Base-by-base conservation (phyloP, 768 basidiomycete genomes). In the Tylopilus intermedius region DNA sequence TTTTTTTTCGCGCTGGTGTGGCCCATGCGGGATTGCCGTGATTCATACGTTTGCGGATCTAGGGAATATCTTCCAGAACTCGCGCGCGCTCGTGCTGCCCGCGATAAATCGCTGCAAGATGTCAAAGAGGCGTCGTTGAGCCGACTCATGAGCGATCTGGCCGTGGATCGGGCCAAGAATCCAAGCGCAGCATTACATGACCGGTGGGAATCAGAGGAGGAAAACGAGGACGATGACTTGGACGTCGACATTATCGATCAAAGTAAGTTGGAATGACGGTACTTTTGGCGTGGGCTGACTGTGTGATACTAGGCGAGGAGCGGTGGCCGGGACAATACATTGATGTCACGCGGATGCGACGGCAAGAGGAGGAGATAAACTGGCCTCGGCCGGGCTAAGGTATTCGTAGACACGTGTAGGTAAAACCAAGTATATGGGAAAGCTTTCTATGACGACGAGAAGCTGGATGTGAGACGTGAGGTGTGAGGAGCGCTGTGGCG, bases 21-120 rank as follows among this genome's bases (percentile, higher is more conserved):
- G 9, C 39, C 32, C 4, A 22, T 39, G 38, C 18, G 38, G 47
- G 51, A 54, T 52, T 47, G 13, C 30, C 21, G 14, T 57, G 48
- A 52, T 27, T 47, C 26, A 51, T 49, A 18, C 35, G 38, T 51
- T 43, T 47, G 9, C n/a, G 39, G 43, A 51, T 53, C 29, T 68
- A 95, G 92, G 55, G 91, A 94, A 50, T 99, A 98, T 67, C 78
- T 93, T 32, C 94, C 94, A 0, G 94, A 97, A 64, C 78, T 98
- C 5, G 79, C 85, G 41, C 80, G 83, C 32, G 82, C 92, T 15
- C 80, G 80, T 14, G 77, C 76, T 8, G 73, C 76, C 4, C 79
- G 85, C 27, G 85, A 89, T 50, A 76, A 82, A 59, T 76, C 81
- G 0, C 74, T 90, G 8, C 76, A 80, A 48, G 80, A 78, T 38